A percentile compares a stretch with the other conserved stretches of the same genome.
These are phyloP conservation scores for Fusarium sacchari DNA, from an alignment of 2,329 filamentous ascomycete genomes.

Conservation along the genomic window DNA sequence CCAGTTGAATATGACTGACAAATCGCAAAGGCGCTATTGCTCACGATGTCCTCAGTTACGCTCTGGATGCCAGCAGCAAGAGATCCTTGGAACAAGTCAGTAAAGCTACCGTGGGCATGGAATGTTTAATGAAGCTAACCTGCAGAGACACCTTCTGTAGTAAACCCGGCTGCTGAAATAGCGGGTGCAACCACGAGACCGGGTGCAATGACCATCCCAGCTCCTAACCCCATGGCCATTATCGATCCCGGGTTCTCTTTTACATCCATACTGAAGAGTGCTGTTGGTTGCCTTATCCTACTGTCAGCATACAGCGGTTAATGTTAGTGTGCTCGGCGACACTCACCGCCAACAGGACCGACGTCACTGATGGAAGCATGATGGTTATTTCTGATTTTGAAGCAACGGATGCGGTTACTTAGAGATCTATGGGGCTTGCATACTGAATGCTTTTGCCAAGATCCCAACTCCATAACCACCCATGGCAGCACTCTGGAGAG, in stretches of 20 bases:
- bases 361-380: neutral
- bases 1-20: conserved; percentile 46
- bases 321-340: neutral
- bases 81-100: neutral
- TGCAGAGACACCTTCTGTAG: conserved; percentile 25
- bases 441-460: no score
- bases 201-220: conserved; percentile 18
- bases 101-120: neutral
- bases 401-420: no score
- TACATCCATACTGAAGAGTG: neutral
- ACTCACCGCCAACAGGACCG: neutral
- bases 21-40: conserved; percentile 39
- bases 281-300: neutral
- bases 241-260: neutral
- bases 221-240: conserved; percentile 2
- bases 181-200: conserved; percentile 16
- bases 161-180: conserved; percentile 28
- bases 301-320: neutral
- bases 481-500: neutral
- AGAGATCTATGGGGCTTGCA: no score
- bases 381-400: neutral
- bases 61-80: conserved; percentile 34
- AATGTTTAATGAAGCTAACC: conserved; percentile 6
- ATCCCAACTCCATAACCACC: neutral
- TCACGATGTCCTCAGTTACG: conserved; percentile 42